Percentiles rank a stretch among this genome's conserved stretches.
Evolutionary conservation across 116 monocot species (phyloP).

Genomic region (Zostera marina): DNA sequence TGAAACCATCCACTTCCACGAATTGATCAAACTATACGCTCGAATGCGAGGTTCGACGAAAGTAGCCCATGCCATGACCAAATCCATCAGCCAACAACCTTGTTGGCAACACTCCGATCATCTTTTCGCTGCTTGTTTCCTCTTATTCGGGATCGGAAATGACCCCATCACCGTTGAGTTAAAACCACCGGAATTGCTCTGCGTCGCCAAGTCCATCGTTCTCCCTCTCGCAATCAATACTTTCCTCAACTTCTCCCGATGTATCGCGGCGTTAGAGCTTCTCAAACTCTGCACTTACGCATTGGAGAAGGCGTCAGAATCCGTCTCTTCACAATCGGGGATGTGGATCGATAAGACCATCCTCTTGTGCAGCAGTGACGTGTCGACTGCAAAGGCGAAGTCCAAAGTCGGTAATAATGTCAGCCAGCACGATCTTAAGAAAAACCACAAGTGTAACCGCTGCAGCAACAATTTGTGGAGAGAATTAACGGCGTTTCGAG

Average conservation of each 20-base stretch:
- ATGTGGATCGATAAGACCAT: conserved; percentile 40
- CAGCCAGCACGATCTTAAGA: too few species aligned
- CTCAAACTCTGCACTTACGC: conserved; percentile 49
- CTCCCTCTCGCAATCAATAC: conserved; percentile 71
- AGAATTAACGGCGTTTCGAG: conserved; percentile 56
- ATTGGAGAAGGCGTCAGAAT: conserved; percentile 45
- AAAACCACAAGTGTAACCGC: too few species aligned
- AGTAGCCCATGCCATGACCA: conserved; percentile 50
- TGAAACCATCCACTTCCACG: conserved; percentile 58
- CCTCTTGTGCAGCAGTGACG: conserved; percentile 25
- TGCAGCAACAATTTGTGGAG: conserved; percentile 34
- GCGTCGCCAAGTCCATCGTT: conserved; percentile 44
- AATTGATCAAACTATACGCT: conserved; percentile 54
- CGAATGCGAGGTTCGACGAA: conserved; percentile 30
- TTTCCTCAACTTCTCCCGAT: conserved; percentile 65
- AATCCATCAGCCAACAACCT: conserved; percentile 46
- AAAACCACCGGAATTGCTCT: conserved; percentile 42
- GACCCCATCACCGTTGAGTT: conserved; percentile 40
- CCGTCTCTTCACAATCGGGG: conserved; percentile 42
- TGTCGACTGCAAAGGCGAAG: conserved; percentile 8
- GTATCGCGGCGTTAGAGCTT: conserved; percentile 66
- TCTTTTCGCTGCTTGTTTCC: conserved; percentile 78
- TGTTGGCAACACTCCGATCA: conserved; percentile 47
- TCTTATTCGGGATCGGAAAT: conserved; percentile 51
- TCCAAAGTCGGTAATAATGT: conserved; percentile 12